Evolutionary conservation across 2,329 filamentous ascomycete species (phyloP).

Genomic region (Xylariaceae sp.): DNA sequence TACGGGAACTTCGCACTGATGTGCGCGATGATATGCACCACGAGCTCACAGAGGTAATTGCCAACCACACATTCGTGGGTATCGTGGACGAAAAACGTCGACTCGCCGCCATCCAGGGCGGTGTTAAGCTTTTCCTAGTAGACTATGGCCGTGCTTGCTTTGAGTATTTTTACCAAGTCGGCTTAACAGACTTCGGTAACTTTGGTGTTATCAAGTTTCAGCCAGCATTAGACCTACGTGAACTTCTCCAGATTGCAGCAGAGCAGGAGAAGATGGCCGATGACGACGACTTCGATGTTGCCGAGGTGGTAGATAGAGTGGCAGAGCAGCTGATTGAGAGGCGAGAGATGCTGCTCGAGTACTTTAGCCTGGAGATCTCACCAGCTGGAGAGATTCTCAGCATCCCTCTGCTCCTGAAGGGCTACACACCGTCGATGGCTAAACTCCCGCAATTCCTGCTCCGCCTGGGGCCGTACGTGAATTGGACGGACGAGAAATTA

Average conservation of each 20-base stretch:
- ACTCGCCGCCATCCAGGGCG: slow-evolving; percentile 90
- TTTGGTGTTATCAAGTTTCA: slow-evolving; percentile 84
- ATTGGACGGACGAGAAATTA: slow-evolving; percentile 82
- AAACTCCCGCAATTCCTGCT: slow-evolving; percentile 91
- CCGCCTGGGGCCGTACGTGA: slow-evolving; percentile 82
- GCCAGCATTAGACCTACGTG: slow-evolving; percentile 72
- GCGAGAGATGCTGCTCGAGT: slow-evolving; percentile 87
- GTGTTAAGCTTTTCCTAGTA: slow-evolving; percentile 88
- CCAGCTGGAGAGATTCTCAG: slow-evolving; percentile 76
- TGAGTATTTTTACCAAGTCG: slow-evolving; percentile 95
- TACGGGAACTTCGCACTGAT: slow-evolving; percentile 81
- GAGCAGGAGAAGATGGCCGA: slow-evolving; percentile 67
- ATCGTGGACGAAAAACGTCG: slow-evolving; percentile 86
- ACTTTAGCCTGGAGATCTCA: slow-evolving; percentile 86
- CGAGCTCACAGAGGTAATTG: slow-evolving; percentile 84
- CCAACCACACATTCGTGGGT: slow-evolving; percentile 89
- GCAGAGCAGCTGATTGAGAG: slow-evolving; percentile 72
- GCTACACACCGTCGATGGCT: slow-evolving; percentile 82
- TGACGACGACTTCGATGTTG: slow-evolving; percentile 68
- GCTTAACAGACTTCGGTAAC: slow-evolving; percentile 93
- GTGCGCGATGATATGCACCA: slow-evolving; percentile 85
- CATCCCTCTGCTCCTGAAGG: slow-evolving; percentile 85
- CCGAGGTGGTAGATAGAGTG: slow-evolving; percentile 70
- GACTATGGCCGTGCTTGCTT: slow-evolving; percentile 88
- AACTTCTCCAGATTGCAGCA: slow-evolving; percentile 75